phyloP scores from a whole-genome alignment of 495 filamentous ascomycete genomes.

The Podospora tetraspora region DNA sequence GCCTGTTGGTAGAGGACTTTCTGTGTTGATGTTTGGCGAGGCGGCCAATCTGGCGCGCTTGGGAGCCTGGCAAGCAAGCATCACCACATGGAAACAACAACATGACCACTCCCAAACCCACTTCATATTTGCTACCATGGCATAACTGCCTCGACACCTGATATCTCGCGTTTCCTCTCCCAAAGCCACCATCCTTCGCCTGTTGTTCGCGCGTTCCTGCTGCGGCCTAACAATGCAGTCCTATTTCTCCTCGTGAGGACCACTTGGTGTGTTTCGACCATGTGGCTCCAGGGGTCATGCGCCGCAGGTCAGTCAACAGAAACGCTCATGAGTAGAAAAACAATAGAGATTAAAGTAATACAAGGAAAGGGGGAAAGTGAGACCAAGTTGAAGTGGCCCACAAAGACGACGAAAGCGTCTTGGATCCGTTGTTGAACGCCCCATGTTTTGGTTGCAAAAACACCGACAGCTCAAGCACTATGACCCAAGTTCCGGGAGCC shows the following conservation, averaged over 20 bases:
- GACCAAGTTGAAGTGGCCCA: conserved; percentile 66
- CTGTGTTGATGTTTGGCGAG: background rate
- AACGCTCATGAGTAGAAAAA: conserved; percentile 7
- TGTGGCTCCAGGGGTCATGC: background rate
- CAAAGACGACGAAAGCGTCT: conserved; percentile 59
- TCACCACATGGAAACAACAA: background rate
- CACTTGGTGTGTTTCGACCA: background rate
- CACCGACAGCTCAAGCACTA: conserved; percentile 55
- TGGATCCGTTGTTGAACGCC: conserved; percentile 74
- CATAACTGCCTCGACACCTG: background rate
- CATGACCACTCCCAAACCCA: background rate
- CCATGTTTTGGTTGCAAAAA: conserved; percentile 80
- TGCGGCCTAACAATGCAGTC: background rate
- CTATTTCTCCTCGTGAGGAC: background rate
- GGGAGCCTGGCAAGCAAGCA: background rate
- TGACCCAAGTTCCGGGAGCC: conserved; percentile 42
- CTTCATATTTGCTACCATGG: background rate
- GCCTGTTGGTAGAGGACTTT: background rate
- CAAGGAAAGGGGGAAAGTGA: conserved; percentile 37
- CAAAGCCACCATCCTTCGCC: background rate
- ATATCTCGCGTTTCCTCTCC: background rate
- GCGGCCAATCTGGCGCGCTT: background rate
- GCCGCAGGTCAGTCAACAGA: conserved; percentile 4
- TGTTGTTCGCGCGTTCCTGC: background rate
- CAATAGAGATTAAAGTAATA: conserved; percentile 26